These are phyloP conservation scores for Boehmeria nivea DNA, from an alignment of 306 rosid genomes.

Conservation along the genomic window DNA sequence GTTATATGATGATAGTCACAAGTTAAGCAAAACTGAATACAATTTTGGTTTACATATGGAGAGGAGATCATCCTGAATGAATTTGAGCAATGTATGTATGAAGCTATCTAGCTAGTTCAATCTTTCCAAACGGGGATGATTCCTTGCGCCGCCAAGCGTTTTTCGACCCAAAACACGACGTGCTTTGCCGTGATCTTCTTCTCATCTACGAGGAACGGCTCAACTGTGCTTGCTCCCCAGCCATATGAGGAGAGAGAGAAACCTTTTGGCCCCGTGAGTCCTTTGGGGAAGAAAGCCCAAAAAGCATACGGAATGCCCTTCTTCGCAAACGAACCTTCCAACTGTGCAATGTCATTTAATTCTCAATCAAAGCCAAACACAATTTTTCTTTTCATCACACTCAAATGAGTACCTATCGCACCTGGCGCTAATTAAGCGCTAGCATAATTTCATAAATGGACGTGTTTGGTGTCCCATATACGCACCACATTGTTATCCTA, in stretches of 20 bases:
- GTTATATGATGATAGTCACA: too few species aligned
- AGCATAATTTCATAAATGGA: background rate
- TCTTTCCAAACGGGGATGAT: conserved; percentile 88
- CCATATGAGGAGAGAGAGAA: conserved; percentile 79
- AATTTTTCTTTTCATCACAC: too few species aligned
- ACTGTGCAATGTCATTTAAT: conserved; percentile 28
- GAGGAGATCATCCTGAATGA: background rate
- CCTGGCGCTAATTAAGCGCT: too few species aligned
- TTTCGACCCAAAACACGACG: conserved; percentile 85
- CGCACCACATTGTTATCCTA: too few species aligned
- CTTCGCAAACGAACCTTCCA: conserved; percentile 78
- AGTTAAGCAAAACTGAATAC: background rate
- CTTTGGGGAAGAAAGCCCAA: conserved; percentile 90
- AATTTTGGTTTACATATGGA: background rate
- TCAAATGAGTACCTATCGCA: too few species aligned
- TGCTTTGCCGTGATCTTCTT: conserved; percentile 73
- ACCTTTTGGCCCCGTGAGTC: conserved; percentile 86
- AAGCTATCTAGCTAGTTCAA: too few species aligned
- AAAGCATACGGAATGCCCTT: conserved; percentile 57
- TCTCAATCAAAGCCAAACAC: too few species aligned
- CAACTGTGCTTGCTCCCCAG: conserved; percentile 68
- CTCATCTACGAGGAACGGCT: conserved; percentile 88
- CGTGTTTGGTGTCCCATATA: background rate
- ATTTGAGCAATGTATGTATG: too few species aligned
- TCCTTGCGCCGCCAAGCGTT: conserved; percentile 98